Percentiles rank a stretch among this genome's conserved stretches.
These are phyloP conservation scores for Backusella morwellensis DNA, from an alignment of 192 early-diverging fungal species.

Conservation along the genomic window DNA sequence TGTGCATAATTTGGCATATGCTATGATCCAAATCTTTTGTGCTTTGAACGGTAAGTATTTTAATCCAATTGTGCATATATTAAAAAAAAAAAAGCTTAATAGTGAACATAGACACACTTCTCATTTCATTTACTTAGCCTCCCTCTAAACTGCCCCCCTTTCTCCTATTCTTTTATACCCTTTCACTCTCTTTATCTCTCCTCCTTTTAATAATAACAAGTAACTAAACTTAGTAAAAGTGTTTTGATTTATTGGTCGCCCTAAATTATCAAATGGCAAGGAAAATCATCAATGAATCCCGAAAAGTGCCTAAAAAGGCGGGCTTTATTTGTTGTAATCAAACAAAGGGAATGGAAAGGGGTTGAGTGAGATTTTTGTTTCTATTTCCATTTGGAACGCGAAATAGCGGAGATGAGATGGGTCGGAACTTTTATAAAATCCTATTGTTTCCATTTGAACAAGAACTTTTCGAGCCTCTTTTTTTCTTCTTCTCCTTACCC, in stretches of 20 bases:
- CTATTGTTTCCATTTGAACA: neutral
- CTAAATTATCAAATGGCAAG: neutral
- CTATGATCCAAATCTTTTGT: neutral
- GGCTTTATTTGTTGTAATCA: slow-evolving; percentile 9
- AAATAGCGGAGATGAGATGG: slow-evolving; percentile 3
- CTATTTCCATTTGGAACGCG: slow-evolving; percentile 9
- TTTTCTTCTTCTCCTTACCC: neutral
- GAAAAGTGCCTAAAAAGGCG: neutral
- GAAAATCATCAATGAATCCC: neutral
- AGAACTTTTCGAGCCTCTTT: neutral
- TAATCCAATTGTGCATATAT: slow-evolving; percentile 67
- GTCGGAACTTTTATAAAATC: slow-evolving; percentile 8
- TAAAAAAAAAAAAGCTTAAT: slow-evolving; percentile 13
- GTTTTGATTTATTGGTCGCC: neutral
- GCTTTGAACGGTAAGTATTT: slow-evolving; percentile 68
- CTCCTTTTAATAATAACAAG: neutral
- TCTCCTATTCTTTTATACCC: neutral
- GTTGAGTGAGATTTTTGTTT: neutral
- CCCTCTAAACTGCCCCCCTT: neutral
- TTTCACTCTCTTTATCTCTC: neutral
- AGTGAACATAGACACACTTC: neutral
- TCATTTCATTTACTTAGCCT: neutral
- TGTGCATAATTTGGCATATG: neutral
- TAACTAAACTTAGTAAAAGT: neutral
- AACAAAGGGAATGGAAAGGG: slow-evolving; percentile 5